A percentile compares a stretch with the other conserved stretches of the same genome.
These are phyloP conservation scores for Chaetoscypha palmicola DNA, from an alignment of 2,329 filamentous ascomycete species.

Conservation along the genomic window DNA sequence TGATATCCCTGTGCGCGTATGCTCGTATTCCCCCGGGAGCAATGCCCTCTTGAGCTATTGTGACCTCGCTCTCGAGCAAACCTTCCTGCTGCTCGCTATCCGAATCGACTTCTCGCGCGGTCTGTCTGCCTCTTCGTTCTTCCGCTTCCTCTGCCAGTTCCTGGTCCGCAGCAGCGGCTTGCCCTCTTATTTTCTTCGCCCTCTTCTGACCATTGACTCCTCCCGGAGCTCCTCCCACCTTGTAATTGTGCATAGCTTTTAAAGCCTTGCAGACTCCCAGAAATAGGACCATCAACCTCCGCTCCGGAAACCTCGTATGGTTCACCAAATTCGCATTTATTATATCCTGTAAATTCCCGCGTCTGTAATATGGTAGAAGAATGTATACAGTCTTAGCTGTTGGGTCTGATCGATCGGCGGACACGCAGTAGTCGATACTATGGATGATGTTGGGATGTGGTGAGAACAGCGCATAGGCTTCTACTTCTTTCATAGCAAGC, in stretches of 20 bases:
- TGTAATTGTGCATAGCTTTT: conserved; percentile 86
- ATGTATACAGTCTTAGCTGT: conserved; percentile 93
- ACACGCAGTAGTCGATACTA: conserved; percentile 74
- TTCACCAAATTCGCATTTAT: conserved; percentile 99
- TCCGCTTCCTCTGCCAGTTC: conserved; percentile 33
- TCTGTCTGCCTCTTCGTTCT: conserved; percentile 36
- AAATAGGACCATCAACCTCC: conserved; percentile 80
- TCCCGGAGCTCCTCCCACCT: conserved; percentile 52
- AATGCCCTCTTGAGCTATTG: conserved; percentile 58
- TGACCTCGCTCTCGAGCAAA: conserved; percentile 73
- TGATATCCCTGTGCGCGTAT: conserved; percentile 95
- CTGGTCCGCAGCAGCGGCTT: conserved; percentile 35
- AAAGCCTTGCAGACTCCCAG: conserved; percentile 85
- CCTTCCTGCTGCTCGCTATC: conserved; percentile 72
- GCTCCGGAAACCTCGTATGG: conserved; percentile 82
- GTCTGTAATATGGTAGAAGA: conserved; percentile 86
- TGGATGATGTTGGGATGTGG: conserved; percentile 81
- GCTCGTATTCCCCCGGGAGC: conserved; percentile 64
- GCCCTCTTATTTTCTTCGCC: conserved; percentile 33
- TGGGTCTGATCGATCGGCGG: conserved; percentile 60
- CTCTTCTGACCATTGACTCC: conserved; percentile 43
- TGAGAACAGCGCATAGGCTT: conserved; percentile 87
- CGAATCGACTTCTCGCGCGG: conserved; percentile 43
- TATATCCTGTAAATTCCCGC: conserved; percentile 93
- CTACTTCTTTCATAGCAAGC: conserved; percentile 92